Base-by-base conservation (phyloP, 345 rosid genomes). In the Streptanthus diversifolius region DNA sequence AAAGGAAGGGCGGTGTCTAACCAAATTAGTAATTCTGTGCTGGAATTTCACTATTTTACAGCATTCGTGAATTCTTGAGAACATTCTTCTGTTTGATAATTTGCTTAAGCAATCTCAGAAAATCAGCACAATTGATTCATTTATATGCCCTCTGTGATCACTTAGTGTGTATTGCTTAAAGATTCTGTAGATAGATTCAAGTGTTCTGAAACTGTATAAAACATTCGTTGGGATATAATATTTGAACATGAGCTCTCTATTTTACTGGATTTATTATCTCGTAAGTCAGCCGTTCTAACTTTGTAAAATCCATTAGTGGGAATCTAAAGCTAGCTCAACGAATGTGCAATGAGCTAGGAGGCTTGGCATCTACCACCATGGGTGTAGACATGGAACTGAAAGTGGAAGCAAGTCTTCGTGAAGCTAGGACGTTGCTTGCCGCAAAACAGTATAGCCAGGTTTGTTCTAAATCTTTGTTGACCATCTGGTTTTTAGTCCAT, bases 381-480 rank as follows among this genome's bases (percentile, higher is more conserved):
- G 96, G 92, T 68, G 99, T 95, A 62, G 99, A 91, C 82, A 84
- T 88, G 89, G 91, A 90, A 70, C 79, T 91, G 66, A 91, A 95
- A 81, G 84, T 84, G 72, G 96, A 88, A 82, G 96, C 98, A 76
- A 79, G 90, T 83, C 87, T 95, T 83, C 88, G 93, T 52, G 88
- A 82, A 80, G 92, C 96, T 72, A 89, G 97, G 37, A 95, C 96
- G 14, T 85, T 95, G 82, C 96, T 95, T 75, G 96, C 98, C 51
- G 97, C 95, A 44, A 88, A 95, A 53, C 95, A 95, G 82, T 91
- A 83, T 81, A 81, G 88, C 59, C 87, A 91, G 99, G 99, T 92
- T 83, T 61, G 57, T 61, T 24, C 8, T 17, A 61, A 19, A 43
- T 44, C 65, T 30, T 66, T 61, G 43, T 45, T 66, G 53, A 60